Evolutionary conservation across 768 basidiomycete genomes (phyloP), one percentile per base, ranked within the genome.

Genomic region (Dentipellis fragilis): DNA sequence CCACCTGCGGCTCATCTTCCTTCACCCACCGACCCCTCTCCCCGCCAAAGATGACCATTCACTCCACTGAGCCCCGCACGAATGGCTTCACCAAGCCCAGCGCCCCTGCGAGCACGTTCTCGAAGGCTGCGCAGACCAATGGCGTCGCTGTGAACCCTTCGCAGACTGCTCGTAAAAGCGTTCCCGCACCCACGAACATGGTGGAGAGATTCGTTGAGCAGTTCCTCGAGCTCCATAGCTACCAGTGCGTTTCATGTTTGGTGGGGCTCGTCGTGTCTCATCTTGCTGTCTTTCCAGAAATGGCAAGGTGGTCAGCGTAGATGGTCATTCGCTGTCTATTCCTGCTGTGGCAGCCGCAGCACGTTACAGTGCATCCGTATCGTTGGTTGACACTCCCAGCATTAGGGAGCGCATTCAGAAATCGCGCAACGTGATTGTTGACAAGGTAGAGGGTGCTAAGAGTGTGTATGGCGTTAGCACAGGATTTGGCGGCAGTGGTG

Each of bases 401-500:
- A 68, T 81, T 57, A 75, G 72, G 59, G 70, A 72, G 5, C 80
- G 78, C 34, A 75, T 93, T 47, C 69, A 75, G n/a, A 80, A 78
- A 59, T 82, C 84, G 60, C 81, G 85, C 38, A 69, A 75, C 49
- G 77, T 84, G 56, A 80, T 92, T 46, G 71, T 77, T 19, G 75
- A 76, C 62, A 90, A 90, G 68, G 76, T 92, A 39, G 76, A 78
- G 19, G 72, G 75, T 3, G 81, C 83, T 10, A 76, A 80, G 52
- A 87, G 85, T 59, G 77, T 93, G 17, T 93, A 93, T 61, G 91
- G 91, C 21, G 85, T 93, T 42, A 86, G 86, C 49, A 88, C 87
- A 4, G 91, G 91, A 48, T 93, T 89, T 63, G 91, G 90, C 40
- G 90, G 89, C n/a, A 87, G 84, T 62, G 84, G 85, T 73, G 56